Conservation (phyloP, 1,139 yeast species). For the Debaryomyces udenii region DNA sequence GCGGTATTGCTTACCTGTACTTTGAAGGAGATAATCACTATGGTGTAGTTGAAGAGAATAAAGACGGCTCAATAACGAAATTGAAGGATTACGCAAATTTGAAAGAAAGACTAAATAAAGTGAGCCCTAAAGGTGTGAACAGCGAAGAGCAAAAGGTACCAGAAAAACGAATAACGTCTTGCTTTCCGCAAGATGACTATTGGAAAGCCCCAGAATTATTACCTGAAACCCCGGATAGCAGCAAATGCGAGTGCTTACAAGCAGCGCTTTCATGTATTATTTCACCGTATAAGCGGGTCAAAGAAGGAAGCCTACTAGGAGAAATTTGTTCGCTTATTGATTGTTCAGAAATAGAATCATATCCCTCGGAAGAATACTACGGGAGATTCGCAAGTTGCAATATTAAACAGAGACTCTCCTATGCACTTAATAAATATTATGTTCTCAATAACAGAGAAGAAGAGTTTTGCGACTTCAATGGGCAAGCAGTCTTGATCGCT, state of each 20-base stretch:
- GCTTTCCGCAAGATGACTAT: conserved; percentile 12
- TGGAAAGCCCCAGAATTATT: conserved; percentile 50
- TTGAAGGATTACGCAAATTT: conserved; percentile 48
- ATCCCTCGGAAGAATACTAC: conserved; percentile 54
- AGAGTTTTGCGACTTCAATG: conserved; percentile 40
- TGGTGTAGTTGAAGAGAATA: conserved; percentile 35
- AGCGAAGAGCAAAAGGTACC: not conserved
- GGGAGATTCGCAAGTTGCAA: conserved; percentile 64
- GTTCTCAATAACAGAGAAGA: conserved; percentile 29
- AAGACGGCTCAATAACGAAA: conserved; percentile 34
- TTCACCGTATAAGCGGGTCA: conserved; percentile 32
- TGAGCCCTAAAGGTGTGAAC: conserved; percentile 31
- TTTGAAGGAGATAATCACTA: conserved; percentile 40
- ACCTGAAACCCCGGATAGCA: conserved; percentile 59
- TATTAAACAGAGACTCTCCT: conserved; percentile 52
- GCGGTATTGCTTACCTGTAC: conserved; percentile 44
- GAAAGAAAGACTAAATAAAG: conserved; percentile 34
- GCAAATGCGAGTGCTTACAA: conserved; percentile 60
- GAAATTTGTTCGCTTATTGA: conserved; percentile 53
- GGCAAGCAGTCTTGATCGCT: conserved; percentile 38
- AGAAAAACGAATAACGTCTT: not conserved
- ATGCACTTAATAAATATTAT: conserved; percentile 54
- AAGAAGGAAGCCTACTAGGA: conserved; percentile 38
- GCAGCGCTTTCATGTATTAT: conserved; percentile 53
- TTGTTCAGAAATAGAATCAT: conserved; percentile 52